These are phyloP conservation scores for Ascochyta koolunga DNA, from an alignment of 2,329 filamentous ascomycete species.

Conservation along the genomic window DNA sequence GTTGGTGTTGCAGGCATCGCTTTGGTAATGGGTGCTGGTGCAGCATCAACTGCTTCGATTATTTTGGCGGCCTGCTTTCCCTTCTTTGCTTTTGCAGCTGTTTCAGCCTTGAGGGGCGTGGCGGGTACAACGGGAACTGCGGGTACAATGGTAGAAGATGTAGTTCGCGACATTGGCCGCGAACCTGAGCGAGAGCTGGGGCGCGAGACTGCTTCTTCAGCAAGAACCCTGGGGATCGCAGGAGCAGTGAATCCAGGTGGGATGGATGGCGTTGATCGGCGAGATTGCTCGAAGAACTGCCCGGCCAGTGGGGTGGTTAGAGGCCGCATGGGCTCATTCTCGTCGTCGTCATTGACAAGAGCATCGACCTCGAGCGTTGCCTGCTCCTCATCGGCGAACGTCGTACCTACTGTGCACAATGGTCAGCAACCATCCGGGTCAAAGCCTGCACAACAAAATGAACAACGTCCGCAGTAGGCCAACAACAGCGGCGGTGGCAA, in stretches of 20 bases:
- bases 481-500: conserved; percentile 28
- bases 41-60: conserved; percentile 3
- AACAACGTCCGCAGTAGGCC: too few species aligned
- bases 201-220: conserved; percentile 30
- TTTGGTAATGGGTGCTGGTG: conserved; percentile 3
- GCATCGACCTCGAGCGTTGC: conserved; percentile 70
- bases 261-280: conserved; percentile 53
- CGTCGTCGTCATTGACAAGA: conserved; percentile 68
- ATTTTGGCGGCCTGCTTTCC: conserved; percentile 23
- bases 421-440: conserved; percentile 49
- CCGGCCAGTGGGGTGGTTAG: conserved; percentile 25
- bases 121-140: conserved; percentile 50
- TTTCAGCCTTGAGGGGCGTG: conserved; percentile 41
- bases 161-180: conserved; percentile 44
- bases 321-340: conserved; percentile 42
- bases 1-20: conserved; percentile 29
- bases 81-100: conserved; percentile 39
- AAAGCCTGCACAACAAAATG: not conserved
- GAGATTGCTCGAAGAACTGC: conserved; percentile 44
- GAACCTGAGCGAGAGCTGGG: conserved; percentile 29
- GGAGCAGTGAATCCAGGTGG: conserved; percentile 53
- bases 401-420: conserved; percentile 63
- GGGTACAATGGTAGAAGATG: conserved; percentile 39
- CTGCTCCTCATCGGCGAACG: conserved; percentile 65
- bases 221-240: conserved; percentile 28